Evolutionary conservation across 306 rosid species (phyloP).

Genomic region (Fragaria nilgerrensis): DNA sequence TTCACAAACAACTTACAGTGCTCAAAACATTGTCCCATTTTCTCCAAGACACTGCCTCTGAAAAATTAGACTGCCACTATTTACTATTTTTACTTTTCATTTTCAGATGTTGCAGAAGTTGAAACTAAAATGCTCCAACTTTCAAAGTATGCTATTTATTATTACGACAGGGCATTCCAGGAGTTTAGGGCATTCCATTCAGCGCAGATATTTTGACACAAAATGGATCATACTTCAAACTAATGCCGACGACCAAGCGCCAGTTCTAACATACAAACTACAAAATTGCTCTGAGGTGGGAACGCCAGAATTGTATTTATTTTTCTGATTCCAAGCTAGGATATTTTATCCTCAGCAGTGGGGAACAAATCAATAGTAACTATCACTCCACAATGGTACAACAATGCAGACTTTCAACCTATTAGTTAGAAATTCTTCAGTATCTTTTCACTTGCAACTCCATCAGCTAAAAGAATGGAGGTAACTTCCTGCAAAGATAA

Average conservation of each 20-base stretch:
- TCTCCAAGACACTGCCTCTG: no score
- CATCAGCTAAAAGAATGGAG: constrained; percentile 80
- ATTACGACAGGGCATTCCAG: no score
- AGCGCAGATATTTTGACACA: neutral
- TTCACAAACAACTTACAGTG: no score
- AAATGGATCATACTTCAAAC: neutral
- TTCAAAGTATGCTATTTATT: no score
- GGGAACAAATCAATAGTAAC: constrained; percentile 38
- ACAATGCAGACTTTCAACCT: constrained; percentile 31
- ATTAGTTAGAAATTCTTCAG: constrained; percentile 72
- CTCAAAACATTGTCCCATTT: no score
- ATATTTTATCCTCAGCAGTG: constrained; percentile 43
- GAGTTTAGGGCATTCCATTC: neutral
- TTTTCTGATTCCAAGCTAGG: constrained; percentile 43
- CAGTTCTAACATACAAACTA: constrained; percentile 17
- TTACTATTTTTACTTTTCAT: no score
- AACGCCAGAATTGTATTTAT: constrained; percentile 44
- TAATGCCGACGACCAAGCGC: neutral
- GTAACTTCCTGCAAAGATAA: constrained; percentile 72
- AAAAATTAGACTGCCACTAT: no score
- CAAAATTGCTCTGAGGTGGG: constrained; percentile 10
- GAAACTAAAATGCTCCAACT: no score
- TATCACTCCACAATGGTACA: constrained; percentile 36
- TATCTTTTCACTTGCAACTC: constrained; percentile 80
- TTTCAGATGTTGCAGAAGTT: neutral